Conservation (phyloP, 306 rosid genomes). For the Begonia masoniana region DNA sequence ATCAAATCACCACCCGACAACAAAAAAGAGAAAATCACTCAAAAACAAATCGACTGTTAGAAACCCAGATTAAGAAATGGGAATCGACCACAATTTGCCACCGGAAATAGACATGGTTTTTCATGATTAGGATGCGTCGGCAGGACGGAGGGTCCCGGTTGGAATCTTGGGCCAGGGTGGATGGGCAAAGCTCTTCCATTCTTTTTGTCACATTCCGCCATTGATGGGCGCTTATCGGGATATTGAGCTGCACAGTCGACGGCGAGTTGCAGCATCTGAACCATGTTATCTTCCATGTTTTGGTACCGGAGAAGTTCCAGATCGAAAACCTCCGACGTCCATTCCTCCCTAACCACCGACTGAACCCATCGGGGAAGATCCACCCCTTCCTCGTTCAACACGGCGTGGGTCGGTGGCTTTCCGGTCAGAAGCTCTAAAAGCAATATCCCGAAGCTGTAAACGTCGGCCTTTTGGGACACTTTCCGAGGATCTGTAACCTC, state of each 20-base stretch:
- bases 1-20: too few species aligned
- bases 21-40: too few species aligned
- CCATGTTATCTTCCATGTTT: slow-evolving; percentile 37
- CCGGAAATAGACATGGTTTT: too few species aligned
- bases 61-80: too few species aligned
- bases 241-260: slow-evolving; percentile 37
- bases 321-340: slow-evolving; percentile 44
- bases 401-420: slow-evolving; percentile 35
- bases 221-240: slow-evolving; percentile 36
- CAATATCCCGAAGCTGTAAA: slow-evolving; percentile 40
- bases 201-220: slow-evolving; percentile 25
- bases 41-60: too few species aligned
- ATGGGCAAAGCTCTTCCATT: slow-evolving; percentile 31
- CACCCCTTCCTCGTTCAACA: slow-evolving; percentile 40
- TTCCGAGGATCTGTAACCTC: slow-evolving; percentile 42
- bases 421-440: slow-evolving; percentile 40
- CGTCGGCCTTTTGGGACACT: slow-evolving; percentile 44
- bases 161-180: slow-evolving; percentile 2
- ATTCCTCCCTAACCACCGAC: slow-evolving; percentile 36
- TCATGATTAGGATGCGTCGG: too few species aligned
- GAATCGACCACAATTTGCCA: too few species aligned
- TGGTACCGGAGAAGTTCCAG: slow-evolving; percentile 42
- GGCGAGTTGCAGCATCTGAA: slow-evolving; percentile 40
- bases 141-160: too few species aligned
- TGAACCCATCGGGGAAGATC: slow-evolving; percentile 48